Evolutionary conservation across 805 yeast species (phyloP).

Genomic region (Teunomyces cretensis): DNA sequence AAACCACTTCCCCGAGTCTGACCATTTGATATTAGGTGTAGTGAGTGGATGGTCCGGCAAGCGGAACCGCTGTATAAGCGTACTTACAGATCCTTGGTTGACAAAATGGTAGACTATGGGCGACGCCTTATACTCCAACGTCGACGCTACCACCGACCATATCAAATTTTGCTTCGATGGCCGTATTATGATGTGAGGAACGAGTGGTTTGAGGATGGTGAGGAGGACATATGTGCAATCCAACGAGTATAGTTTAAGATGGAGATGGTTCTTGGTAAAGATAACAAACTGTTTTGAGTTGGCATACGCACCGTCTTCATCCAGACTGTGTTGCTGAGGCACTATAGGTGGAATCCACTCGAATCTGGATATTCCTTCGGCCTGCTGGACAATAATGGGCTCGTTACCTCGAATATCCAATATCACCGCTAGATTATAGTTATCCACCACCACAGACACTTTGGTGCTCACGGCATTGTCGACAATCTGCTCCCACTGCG

Average conservation of each 20-base stretch:
- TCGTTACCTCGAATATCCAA: constrained; percentile 19
- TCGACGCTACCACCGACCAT: constrained; percentile 34
- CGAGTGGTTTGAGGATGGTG: constrained; percentile 33
- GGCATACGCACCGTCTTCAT: constrained; percentile 26
- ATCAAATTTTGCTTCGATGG: constrained; percentile 15
- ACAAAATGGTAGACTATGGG: constrained; percentile 27
- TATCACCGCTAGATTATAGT: constrained; percentile 19
- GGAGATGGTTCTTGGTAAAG: constrained; percentile 25
- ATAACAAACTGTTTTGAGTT: constrained; percentile 35
- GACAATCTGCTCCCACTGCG: constrained; percentile 23
- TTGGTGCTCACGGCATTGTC: constrained; percentile 20
- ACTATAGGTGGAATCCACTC: constrained; percentile 34
- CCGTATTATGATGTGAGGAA: constrained; percentile 15
- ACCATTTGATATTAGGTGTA: constrained; percentile 26
- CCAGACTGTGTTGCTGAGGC: neutral
- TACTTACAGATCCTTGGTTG: constrained; percentile 34
- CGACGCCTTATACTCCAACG: constrained; percentile 18
- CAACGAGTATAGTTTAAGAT: constrained; percentile 35
- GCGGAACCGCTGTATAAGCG: constrained; percentile 20
- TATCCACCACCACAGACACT: constrained; percentile 27
- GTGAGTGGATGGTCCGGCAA: constrained; percentile 13
- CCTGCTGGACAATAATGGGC: constrained; percentile 34
- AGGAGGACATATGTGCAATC: constrained; percentile 33
- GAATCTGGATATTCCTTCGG: constrained; percentile 30
- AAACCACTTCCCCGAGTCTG: constrained; percentile 36